These are phyloP conservation scores for Geotrichum australiense DNA, from an alignment of 1,139 yeast species.

Conservation along the genomic window DNA sequence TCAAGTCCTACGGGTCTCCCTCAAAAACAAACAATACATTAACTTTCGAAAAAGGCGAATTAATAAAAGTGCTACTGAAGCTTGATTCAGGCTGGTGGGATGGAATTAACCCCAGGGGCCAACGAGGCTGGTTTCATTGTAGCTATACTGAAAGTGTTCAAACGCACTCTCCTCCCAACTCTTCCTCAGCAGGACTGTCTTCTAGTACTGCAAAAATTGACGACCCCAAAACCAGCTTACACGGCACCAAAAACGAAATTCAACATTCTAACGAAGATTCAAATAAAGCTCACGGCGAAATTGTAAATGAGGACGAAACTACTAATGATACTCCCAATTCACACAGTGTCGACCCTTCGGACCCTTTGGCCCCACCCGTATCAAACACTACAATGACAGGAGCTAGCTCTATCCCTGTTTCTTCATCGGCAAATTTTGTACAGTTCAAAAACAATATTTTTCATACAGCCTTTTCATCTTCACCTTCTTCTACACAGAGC, in stretches of 20 bases:
- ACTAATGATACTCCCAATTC: slow-evolving; percentile 1
- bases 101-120: slow-evolving; percentile 27
- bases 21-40: slow-evolving; percentile 50
- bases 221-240: too few species aligned
- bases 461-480: slow-evolving; percentile 11
- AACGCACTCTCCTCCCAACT: too few species aligned
- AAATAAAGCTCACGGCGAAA: too few species aligned
- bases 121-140: slow-evolving; percentile 36
- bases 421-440: slow-evolving; percentile 10
- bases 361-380: slow-evolving; percentile 10
- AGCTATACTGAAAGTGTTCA: slow-evolving; percentile 24
- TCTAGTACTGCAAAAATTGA: too few species aligned
- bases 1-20: slow-evolving; percentile 61
- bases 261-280: too few species aligned
- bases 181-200: too few species aligned
- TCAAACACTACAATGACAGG: not conserved
- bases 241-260: too few species aligned
- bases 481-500: not conserved
- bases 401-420: slow-evolving; percentile 4
- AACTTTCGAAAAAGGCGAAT: slow-evolving; percentile 56
- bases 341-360: slow-evolving; percentile 14
- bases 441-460: slow-evolving; percentile 15
- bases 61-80: slow-evolving; percentile 53
- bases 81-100: slow-evolving; percentile 37
- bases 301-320: not conserved